These are phyloP conservation scores for Globisporangium solare DNA, from an alignment of 352 stramenopile genomes.

Conservation along the genomic window DNA sequence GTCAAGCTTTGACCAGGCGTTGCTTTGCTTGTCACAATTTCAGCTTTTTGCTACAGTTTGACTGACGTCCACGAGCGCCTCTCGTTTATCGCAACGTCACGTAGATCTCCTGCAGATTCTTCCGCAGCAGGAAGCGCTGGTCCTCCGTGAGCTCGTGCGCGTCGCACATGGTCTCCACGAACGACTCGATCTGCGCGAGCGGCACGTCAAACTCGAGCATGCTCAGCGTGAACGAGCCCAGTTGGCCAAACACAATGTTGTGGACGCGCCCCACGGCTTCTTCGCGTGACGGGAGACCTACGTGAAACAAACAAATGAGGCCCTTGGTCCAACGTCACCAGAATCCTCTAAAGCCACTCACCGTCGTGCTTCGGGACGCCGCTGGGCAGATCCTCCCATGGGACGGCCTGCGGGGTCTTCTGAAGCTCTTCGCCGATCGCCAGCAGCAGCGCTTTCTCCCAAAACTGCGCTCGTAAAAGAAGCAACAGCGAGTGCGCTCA, in stretches of 20 bases:
- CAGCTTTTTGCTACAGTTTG: too few relatives aligned
- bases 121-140: conserved; percentile 76
- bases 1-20: too few relatives aligned
- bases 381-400: conserved; percentile 77
- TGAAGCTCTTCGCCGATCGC: conserved; percentile 81
- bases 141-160: conserved; percentile 82
- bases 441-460: conserved; percentile 80
- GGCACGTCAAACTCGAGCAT: conserved; percentile 87
- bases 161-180: conserved; percentile 86
- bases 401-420: conserved; percentile 62
- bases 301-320: neutral
- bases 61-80: too few relatives aligned
- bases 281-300: conserved; percentile 59
- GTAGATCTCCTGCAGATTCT: conserved; percentile 79
- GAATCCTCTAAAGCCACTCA: conserved; percentile 12
- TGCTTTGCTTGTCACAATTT: too few relatives aligned
- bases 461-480: conserved; percentile 40
- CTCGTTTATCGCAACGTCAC: conserved; percentile 24
- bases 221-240: conserved; percentile 82
- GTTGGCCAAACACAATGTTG: conserved; percentile 86
- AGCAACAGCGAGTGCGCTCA: neutral
- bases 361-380: conserved; percentile 41
- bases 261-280: conserved; percentile 79
- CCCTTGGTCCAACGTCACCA: neutral
- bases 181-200: conserved; percentile 74